phyloP scores from a whole-genome alignment of 768 basidiomycete species.

The Rhodotorula babjevae region DNA sequence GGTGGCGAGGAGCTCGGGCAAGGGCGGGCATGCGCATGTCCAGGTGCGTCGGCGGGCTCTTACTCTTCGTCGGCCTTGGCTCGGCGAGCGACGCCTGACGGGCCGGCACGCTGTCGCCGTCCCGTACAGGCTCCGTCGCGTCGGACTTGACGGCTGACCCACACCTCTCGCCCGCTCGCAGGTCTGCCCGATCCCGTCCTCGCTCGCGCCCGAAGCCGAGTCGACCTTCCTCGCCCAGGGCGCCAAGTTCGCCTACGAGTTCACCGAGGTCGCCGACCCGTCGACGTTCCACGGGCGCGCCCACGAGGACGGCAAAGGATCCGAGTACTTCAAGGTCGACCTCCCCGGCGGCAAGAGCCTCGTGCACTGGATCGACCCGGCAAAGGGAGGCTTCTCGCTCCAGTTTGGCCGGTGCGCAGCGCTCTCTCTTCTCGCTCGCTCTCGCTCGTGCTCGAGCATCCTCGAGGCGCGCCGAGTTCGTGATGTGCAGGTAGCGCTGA shows the following conservation, averaged over 20 bases:
- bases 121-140: no score
- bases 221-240: slow-evolving; percentile 70
- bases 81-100: no score
- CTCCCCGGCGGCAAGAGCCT: slow-evolving; percentile 77
- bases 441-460: slow-evolving; percentile 1
- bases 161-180: slow-evolving; percentile 44
- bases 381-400: slow-evolving; percentile 67
- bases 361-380: slow-evolving; percentile 75
- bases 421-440: neutral
- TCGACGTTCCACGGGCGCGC: slow-evolving; percentile 50
- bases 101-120: no score
- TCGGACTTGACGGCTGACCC: neutral
- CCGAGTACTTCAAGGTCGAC: slow-evolving; percentile 80
- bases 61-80: neutral
- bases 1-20: slow-evolving; percentile 71
- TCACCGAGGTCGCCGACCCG: slow-evolving; percentile 65
- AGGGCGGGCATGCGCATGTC: slow-evolving; percentile 91
- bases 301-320: slow-evolving; percentile 50
- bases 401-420: slow-evolving; percentile 83
- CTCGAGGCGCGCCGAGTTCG: no score
- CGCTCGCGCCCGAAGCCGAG: slow-evolving; percentile 62
- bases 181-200: slow-evolving; percentile 63
- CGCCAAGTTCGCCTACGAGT: slow-evolving; percentile 61
- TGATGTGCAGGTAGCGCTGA: neutral
- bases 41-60: slow-evolving; percentile 57